Evolutionary conservation across 805 yeast species (phyloP), one percentile per base, ranked within the genome.

Genomic region (Diddensiella santjacobensis): DNA sequence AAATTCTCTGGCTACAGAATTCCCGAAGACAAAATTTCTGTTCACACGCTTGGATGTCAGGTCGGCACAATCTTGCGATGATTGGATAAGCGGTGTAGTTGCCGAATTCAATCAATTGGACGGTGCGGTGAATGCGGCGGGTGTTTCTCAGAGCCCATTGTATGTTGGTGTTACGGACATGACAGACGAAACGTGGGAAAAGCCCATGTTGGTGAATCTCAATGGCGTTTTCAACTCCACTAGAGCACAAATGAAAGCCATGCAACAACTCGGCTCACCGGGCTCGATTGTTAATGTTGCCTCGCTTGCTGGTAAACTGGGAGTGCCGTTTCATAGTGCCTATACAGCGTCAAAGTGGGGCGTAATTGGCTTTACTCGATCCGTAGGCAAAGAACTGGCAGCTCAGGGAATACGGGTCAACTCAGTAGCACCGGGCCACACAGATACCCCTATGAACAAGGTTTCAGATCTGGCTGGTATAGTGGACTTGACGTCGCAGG

Each of bases 361-460:
- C 19, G 41, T 38, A 6, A 11, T 15, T 17, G 41, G 22, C n/a
- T 38, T 38, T n/a, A 38, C 41, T 20, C 22, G 19, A 18, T 15
- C 23, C n/a, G 20, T n/a, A 8, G 41, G n/a, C 18, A 33, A 15
- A n/a, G 38, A 33, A 33, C 38, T 33, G 38, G 38, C 18, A 8
- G 18, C 38, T 33, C 38, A 10, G 11, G 41, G 41, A 4, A 18
- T 38, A 17, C 41, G 41, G 10, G 20, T 38, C n/a, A 38, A 38
- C n/a, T 38, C 41, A 11, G 15, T 38, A 10, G 22, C 41, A 38
- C 41, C 41, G 5, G 41, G 41, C 4, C 22, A 15, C 5, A 20
- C 20, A 6, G n/a, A 18, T 15, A 38, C 41, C 10, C 22, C 15
- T 20, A 17, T 38, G 22, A 15, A n/a, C n/a, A 20, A n/a, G 5